These are phyloP conservation scores for Austroboletus novae-zelandiae DNA, from an alignment of 1,284 basidiomycete species.

Conservation along the genomic window DNA sequence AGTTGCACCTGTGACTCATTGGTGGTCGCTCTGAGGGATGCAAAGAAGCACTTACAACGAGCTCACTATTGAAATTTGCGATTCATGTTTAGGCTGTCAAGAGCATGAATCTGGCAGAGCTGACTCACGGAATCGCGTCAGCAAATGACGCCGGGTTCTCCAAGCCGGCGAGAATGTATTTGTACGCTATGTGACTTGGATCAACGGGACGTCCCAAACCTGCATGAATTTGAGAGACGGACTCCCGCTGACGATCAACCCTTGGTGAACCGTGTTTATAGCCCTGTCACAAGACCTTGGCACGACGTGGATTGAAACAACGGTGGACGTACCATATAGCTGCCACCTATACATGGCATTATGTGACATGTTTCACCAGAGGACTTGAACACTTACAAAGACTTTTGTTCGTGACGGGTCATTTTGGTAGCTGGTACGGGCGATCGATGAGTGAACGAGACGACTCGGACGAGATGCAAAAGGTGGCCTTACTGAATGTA, in stretches of 20 bases:
- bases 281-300: background rate
- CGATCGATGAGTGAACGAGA: background rate
- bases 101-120: no score
- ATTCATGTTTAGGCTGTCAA: background rate
- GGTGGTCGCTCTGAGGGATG: background rate
- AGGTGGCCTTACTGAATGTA: background rate
- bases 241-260: slow-evolving; percentile 2
- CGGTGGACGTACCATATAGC: background rate
- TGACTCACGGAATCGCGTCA: background rate
- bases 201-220: background rate
- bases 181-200: background rate
- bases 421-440: background rate
- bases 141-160: background rate
- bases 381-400: slow-evolving; percentile 1
- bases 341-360: background rate
- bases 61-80: background rate
- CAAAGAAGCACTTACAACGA: background rate
- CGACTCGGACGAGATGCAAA: background rate
- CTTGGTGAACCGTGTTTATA: slow-evolving; percentile 2
- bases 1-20: slow-evolving; percentile 1
- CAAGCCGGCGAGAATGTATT: slow-evolving; percentile 1
- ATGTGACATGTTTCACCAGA: background rate
- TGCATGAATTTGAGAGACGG: background rate
- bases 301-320: background rate
- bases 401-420: background rate